phyloP scores from a whole-genome alignment of 164 flowering plant genomes.

The Macadamia tetraphylla region DNA sequence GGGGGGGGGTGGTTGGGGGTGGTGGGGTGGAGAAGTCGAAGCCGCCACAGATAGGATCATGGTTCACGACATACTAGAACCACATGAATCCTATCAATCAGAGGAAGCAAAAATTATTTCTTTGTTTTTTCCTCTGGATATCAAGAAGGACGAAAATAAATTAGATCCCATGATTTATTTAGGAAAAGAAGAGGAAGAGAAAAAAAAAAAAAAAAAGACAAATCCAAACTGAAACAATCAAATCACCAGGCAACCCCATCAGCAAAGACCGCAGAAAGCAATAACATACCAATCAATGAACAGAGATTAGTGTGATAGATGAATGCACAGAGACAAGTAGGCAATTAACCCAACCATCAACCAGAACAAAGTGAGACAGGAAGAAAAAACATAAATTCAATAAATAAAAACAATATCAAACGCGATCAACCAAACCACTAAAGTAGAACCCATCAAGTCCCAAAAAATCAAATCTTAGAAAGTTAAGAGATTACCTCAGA shows the following conservation, averaged over 20 bases:
- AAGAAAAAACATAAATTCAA: neutral
- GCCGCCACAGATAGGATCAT: neutral
- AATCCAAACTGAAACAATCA: constrained; percentile 1
- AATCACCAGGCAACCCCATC: constrained; percentile 6
- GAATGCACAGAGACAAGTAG: constrained; percentile 3
- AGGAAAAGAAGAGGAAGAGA: neutral
- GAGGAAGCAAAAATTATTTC: no score
- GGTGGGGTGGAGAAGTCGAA: neutral
- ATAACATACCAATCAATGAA: neutral
- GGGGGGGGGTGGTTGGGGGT: no score
- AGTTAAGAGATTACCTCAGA: constrained; percentile 47
- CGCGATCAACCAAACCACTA: constrained; percentile 12
- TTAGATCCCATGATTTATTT: neutral
- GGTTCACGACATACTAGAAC: neutral
- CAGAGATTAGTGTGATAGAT: neutral
- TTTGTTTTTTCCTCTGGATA: neutral
- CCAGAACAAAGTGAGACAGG: neutral
- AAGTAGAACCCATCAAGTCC: constrained; percentile 7
- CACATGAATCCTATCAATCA: neutral
- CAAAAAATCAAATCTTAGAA: constrained; percentile 8
- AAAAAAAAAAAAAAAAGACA: neutral
- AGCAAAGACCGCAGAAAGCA: neutral
- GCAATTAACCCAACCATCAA: constrained; percentile 1
- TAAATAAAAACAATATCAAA: neutral
- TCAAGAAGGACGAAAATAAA: neutral